Base-by-base conservation (phyloP, 306 rosid genomes). In the Erythrophleum fordii region DNA sequence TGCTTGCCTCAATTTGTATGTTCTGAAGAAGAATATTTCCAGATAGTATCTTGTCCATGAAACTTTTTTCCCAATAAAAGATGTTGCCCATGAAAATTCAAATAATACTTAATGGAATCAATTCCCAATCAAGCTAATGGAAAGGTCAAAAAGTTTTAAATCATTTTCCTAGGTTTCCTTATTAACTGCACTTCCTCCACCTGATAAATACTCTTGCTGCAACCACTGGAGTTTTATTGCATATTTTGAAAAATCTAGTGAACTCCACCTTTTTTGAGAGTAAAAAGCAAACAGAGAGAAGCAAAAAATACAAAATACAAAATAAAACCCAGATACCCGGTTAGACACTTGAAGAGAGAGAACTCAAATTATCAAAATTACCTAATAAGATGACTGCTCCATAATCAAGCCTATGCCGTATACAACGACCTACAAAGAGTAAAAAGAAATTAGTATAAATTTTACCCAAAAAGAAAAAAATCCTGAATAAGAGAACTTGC, bases 301-400 rank as follows among this genome's bases (percentile, higher is more conserved):
- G 39, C 13, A 4, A 11, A n/a, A 2, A 6, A 28, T 17, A 60
- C 62, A 13, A 69, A 77, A 35, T 72, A 67, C 61, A 37, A n/a
- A n/a, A n/a, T n/a, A n/a, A n/a, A n/a, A n/a, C n/a, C n/a, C n/a
- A n/a, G n/a, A n/a, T n/a, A n/a, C n/a, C n/a, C n/a, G n/a, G n/a
- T 62, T 34, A 79, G 59, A 37, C 41, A 29, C 41, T 14, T 56
- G 61, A 80, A 71, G 35, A 67, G 52, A 11, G 44, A 59, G 61
- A 67, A 55, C 51, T 37, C 11, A 41, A 71, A 72, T 68, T 76
- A 81, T 34, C 61, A 62, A 74, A 78, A 81, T 84, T 90, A 95
- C 99, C 99, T 85, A 95, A 80, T 52, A 95, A 73, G 74, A 95
- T 88, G 81, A 95, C 86, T 67, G 97, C 99, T 87, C 99, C 99